A percentile compares a stretch with the other conserved stretches of the same genome.
Evolutionary conservation across 441 rosid genomes (phyloP).

Genomic region (Jatropha podagrica): DNA sequence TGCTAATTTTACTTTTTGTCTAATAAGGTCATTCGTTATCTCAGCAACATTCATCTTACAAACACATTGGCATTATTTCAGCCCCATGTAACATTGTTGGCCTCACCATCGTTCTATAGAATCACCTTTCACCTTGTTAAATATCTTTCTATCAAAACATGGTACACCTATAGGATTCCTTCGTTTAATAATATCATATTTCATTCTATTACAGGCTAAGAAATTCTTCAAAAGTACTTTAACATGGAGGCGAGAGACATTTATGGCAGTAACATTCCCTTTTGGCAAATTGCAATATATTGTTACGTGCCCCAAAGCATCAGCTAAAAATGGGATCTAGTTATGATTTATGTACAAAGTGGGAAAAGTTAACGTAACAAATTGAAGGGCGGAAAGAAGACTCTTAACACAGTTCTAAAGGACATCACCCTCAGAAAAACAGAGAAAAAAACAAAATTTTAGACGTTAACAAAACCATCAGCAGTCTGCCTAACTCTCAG

Average conservation of each 20-base stretch:
- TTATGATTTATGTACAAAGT: constrained; percentile 4
- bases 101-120: no score
- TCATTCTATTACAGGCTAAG: no score
- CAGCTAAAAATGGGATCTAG: background rate
- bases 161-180: no score
- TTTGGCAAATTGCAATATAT: background rate
- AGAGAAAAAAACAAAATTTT: constrained; percentile 10
- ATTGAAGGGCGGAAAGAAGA: background rate
- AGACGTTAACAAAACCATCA: constrained; percentile 46
- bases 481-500: constrained; percentile 71
- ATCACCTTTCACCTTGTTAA: no score
- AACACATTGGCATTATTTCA: no score
- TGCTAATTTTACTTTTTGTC: no score
- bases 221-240: no score
- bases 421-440: background rate
- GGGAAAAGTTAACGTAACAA: background rate
- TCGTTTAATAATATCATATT: no score
- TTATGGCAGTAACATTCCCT: background rate
- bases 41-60: no score
- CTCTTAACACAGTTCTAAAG: constrained; percentile 7
- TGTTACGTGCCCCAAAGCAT: background rate
- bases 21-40: no score
- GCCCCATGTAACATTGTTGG: no score
- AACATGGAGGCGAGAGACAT: background rate
- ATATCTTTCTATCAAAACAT: no score